These are phyloP conservation scores for Toxicodendron radicans DNA, from an alignment of 345 rosid species.

Conservation along the genomic window DNA sequence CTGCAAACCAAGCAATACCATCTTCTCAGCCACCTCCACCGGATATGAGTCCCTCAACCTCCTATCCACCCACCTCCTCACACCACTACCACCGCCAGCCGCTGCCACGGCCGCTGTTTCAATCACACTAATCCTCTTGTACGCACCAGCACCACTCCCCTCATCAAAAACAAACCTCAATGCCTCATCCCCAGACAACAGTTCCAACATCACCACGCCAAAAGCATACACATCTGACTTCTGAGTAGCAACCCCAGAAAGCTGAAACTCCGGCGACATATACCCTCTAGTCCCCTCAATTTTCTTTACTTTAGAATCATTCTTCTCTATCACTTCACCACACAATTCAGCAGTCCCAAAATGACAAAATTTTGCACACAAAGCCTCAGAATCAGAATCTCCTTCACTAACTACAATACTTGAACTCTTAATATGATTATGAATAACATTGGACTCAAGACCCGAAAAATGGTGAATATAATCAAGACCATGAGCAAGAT, in stretches of 20 bases:
- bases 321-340: slow-evolving; percentile 22
- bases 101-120: slow-evolving; percentile 45
- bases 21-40: slow-evolving; percentile 58
- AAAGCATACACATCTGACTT: slow-evolving; percentile 52
- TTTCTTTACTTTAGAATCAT: slow-evolving; percentile 26
- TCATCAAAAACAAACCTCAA: slow-evolving; percentile 38
- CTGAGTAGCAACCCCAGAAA: slow-evolving; percentile 38
- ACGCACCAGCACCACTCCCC: slow-evolving; percentile 35
- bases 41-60: slow-evolving; percentile 63
- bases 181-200: slow-evolving; percentile 51
- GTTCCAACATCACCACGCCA: slow-evolving; percentile 54
- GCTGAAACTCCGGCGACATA: slow-evolving; percentile 54
- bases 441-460: slow-evolving; percentile 26
- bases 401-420: slow-evolving; percentile 27
- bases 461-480: slow-evolving; percentile 40
- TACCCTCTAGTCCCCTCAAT: slow-evolving; percentile 55
- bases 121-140: slow-evolving; percentile 36
- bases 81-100: slow-evolving; percentile 26
- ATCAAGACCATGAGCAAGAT: slow-evolving; percentile 44
- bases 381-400: background rate
- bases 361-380: slow-evolving; percentile 35
- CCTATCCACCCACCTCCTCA: slow-evolving; percentile 61
- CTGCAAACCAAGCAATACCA: slow-evolving; percentile 48
- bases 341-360: slow-evolving; percentile 36
- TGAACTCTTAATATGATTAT: slow-evolving; percentile 37